Base-by-base conservation (phyloP, 306 rosid genomes). In the Fagus crenata region DNA sequence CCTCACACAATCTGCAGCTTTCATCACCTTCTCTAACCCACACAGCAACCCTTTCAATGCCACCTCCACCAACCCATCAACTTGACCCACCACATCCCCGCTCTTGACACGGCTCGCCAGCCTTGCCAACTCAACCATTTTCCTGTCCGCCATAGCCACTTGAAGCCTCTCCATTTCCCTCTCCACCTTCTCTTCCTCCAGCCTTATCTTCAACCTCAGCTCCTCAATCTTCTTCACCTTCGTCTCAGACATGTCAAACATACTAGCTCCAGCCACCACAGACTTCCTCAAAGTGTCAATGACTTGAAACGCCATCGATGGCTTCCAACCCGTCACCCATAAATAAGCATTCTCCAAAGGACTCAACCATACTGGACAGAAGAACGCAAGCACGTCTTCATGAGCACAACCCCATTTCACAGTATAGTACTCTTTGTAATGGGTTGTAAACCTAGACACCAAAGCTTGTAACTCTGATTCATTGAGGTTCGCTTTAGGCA, bases 1-100 rank as follows among this genome's bases (percentile, higher is more conserved):
- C 67, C 98, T 87, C 58, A 84, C 94, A 69, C 96, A 89, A 80
- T 93, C 96, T 0, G 96, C 91, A 56, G 83, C 87, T 84, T 93
- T 89, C 94, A 93, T 84, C 0, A 84, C 76, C 67, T 68, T 84
- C 89, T 91, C 98, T 73, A 93, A 39, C 33, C 88, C 88, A 0
- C 28, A 79, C 72, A 87, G 15, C 13, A 93, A 54, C 0, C 81
- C 81, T 35, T 79, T 85, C 84, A 93, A 1, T 0, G 89, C 92
- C 31, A 69, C 84, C 3, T 82, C 86, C 39, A 74, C 89, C 56
- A 72, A 13, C 39, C 69, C 75, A 17, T 83, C 89, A 3, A 82
- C 58, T 13, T 67, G 54, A 0, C 4, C 75, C 35, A 5, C 60
- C 74, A 0, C 82, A 14, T 67, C 73, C 0, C 18, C 77, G 4